These are phyloP conservation scores for Microcos paniculata DNA, from an alignment of 345 rosid species.

Conservation along the genomic window DNA sequence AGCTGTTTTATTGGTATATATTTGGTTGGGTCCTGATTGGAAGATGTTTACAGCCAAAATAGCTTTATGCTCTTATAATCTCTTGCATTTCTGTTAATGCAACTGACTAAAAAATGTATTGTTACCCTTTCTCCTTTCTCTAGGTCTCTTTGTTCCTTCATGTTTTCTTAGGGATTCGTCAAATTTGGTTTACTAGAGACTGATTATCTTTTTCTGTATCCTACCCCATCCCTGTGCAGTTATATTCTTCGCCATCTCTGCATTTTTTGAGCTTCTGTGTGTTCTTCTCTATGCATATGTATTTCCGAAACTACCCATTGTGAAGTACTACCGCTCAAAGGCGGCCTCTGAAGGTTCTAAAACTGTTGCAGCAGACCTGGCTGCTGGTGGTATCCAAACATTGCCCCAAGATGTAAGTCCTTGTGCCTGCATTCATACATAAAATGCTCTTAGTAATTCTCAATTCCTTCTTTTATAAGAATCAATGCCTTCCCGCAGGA, in stretches of 20 bases:
- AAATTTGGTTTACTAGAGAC: neutral
- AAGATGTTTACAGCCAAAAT: neutral
- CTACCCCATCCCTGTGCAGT: slow-evolving; percentile 1
- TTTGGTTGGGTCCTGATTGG: neutral
- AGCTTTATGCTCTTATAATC: neutral
- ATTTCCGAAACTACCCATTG: slow-evolving; percentile 73
- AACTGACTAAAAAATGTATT: neutral
- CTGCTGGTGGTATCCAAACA: slow-evolving; percentile 67
- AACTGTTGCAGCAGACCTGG: slow-evolving; percentile 75
- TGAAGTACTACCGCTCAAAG: slow-evolving; percentile 75
- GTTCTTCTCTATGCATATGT: slow-evolving; percentile 54
- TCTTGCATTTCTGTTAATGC: neutral
- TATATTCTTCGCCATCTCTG: slow-evolving; percentile 47
- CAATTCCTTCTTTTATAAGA: neutral
- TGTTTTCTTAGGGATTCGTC: neutral
- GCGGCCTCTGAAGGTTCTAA: slow-evolving; percentile 89
- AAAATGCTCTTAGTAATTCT: neutral
- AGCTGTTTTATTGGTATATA: neutral
- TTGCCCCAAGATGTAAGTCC: slow-evolving; percentile 22
- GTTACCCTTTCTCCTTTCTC: neutral
- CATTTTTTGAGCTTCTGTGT: slow-evolving; percentile 65
- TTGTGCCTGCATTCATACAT: neutral
- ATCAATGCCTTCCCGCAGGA: slow-evolving; percentile 19
- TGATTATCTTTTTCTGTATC: neutral
- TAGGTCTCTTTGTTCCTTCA: too few species aligned